These are phyloP conservation scores for Hypholoma fasciculare DNA, from an alignment of 768 basidiomycete genomes.

Conservation along the genomic window DNA sequence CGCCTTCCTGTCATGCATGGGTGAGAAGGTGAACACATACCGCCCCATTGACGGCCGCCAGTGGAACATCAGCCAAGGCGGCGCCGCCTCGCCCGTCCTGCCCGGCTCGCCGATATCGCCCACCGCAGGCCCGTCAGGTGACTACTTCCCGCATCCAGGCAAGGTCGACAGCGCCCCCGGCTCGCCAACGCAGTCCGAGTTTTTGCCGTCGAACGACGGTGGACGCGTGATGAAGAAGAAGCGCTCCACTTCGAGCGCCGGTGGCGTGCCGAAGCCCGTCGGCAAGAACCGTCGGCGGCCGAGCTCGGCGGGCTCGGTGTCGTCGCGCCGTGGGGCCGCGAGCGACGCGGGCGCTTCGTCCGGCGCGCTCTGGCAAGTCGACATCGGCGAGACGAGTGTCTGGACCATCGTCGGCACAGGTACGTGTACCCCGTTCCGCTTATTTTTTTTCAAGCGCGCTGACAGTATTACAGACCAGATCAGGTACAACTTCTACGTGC, in stretches of 20 bases:
- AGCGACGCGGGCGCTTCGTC: slow-evolving; percentile 73
- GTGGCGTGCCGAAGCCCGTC: slow-evolving; percentile 53
- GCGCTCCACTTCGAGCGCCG: slow-evolving; percentile 74
- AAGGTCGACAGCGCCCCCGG: slow-evolving; percentile 65
- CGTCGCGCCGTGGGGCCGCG: slow-evolving; percentile 66
- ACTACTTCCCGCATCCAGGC: slow-evolving; percentile 62
- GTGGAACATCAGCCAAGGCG: slow-evolving; percentile 57
- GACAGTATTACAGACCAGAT: slow-evolving; percentile 62
- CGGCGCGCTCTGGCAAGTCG: slow-evolving; percentile 84
- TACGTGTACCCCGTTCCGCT: too few species aligned
- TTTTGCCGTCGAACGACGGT: slow-evolving; percentile 72
- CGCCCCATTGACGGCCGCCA: slow-evolving; percentile 80
- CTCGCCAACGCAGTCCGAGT: slow-evolving; percentile 67
- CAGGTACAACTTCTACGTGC: slow-evolving; percentile 92
- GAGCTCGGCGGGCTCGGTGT: slow-evolving; percentile 72
- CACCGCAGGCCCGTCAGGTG: slow-evolving; percentile 56
- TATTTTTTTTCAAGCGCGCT: too few species aligned
- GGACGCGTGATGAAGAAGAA: slow-evolving; percentile 81
- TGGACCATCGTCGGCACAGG: slow-evolving; percentile 90
- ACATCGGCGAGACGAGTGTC: slow-evolving; percentile 91
- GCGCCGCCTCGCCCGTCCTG: slow-evolving; percentile 56
- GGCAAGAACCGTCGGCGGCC: slow-evolving; percentile 69
- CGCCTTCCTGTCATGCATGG: slow-evolving; percentile 88
- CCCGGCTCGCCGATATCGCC: slow-evolving; percentile 73
- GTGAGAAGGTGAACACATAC: slow-evolving; percentile 91